phyloP scores from a whole-genome alignment of 768 basidiomycete species.

The Mycena maculata region DNA sequence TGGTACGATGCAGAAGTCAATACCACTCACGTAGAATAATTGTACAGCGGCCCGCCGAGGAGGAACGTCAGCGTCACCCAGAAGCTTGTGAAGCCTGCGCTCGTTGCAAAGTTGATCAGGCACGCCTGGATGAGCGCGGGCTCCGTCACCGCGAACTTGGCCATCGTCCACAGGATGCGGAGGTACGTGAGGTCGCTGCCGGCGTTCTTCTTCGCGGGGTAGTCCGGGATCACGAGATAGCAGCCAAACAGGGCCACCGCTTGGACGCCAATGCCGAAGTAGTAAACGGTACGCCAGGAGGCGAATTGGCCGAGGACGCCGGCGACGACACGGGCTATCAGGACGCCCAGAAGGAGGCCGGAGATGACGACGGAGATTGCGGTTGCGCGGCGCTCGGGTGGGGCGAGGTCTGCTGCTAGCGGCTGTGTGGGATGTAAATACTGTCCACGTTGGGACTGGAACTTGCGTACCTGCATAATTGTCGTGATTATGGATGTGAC shows the following conservation, averaged over 20 bases:
- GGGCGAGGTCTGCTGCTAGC: conserved; percentile 84
- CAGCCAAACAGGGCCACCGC: conserved; percentile 64
- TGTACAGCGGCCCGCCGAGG: conserved; percentile 79
- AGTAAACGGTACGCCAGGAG: conserved; percentile 81
- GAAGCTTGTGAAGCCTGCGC: conserved; percentile 68
- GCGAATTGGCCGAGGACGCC: conserved; percentile 80
- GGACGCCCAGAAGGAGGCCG: conserved; percentile 75
- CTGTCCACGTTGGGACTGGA: neutral
- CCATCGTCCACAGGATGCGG: conserved; percentile 81
- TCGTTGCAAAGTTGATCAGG: conserved; percentile 70
- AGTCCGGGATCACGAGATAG: conserved; percentile 82
- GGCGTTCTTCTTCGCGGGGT: conserved; percentile 81
- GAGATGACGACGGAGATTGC: conserved; percentile 82
- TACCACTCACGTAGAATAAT: conserved; percentile 80
- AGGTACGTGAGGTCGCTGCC: conserved; percentile 65
- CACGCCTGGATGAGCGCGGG: conserved; percentile 79
- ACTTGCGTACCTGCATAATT: conserved; percentile 61
- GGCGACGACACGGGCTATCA: conserved; percentile 78
- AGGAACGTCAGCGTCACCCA: conserved; percentile 88
- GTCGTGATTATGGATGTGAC: conserved; percentile 75
- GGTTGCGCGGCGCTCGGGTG: conserved; percentile 75
- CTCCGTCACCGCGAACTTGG: conserved; percentile 78
- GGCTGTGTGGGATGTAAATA: conserved; percentile 47
- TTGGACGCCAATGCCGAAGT: conserved; percentile 79
- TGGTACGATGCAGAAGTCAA: neutral